These are phyloP conservation scores for Phytophthora boehmeriae DNA, from an alignment of 352 stramenopile genomes.

Conservation along the genomic window DNA sequence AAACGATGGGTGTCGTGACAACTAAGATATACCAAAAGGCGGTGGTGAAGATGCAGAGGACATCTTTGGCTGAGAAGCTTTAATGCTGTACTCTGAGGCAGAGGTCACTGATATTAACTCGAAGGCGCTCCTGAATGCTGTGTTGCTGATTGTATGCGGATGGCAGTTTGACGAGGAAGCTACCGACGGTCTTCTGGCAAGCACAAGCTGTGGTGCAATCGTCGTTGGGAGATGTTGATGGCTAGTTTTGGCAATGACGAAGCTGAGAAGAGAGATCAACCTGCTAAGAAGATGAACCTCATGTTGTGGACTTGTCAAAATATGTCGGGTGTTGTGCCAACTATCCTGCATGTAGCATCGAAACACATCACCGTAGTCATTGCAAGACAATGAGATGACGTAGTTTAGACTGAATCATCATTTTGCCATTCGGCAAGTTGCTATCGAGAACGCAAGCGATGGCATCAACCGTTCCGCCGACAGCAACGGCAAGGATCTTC, in stretches of 20 bases:
- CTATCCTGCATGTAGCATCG: no score
- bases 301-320: neutral
- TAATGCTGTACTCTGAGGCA: conserved; percentile 11
- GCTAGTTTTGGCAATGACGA: conserved; percentile 1
- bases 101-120: conserved; percentile 9
- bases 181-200: neutral
- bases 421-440: no score
- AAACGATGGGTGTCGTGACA: conserved; percentile 13
- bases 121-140: conserved; percentile 30
- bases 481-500: no score
- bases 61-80: conserved; percentile 20
- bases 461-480: no score
- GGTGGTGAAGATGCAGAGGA: conserved; percentile 6
- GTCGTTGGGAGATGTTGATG: conserved; percentile 29
- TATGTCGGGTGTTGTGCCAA: no score
- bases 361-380: no score
- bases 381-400: no score
- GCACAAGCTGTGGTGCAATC: conserved; percentile 47
- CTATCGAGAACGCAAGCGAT: no score
- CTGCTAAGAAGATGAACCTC: conserved; percentile 35
- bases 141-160: conserved; percentile 42
- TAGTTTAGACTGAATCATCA: no score
- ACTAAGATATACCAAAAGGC: conserved; percentile 25
- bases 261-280: conserved; percentile 15
- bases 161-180: conserved; percentile 41